Evolutionary conservation across 805 yeast genomes (phyloP).

Genomic region (Yarrowia osloensis): DNA sequence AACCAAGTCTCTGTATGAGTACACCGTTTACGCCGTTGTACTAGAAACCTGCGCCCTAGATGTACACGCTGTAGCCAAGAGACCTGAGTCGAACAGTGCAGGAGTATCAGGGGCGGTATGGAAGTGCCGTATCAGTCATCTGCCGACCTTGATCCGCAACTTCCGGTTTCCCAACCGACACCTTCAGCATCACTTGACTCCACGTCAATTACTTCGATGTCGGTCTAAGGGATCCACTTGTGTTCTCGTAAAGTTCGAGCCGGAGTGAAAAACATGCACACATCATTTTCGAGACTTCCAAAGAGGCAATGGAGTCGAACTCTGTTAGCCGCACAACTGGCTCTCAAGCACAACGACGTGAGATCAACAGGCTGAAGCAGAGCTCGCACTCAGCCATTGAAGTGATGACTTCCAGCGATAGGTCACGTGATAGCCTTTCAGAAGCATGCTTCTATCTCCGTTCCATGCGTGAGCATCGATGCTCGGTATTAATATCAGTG

Average conservation of each 20-base stretch:
- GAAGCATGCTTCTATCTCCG: too few relatives aligned
- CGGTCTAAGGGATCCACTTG: slow-evolving; percentile 1
- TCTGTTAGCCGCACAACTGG: slow-evolving; percentile 2
- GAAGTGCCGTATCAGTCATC: not conserved
- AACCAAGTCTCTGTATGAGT: too few relatives aligned
- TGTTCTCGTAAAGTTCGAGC: not conserved
- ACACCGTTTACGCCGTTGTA: not conserved
- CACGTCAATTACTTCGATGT: too few relatives aligned
- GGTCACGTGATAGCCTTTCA: too few relatives aligned
- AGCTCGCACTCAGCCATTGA: too few relatives aligned
- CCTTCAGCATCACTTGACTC: too few relatives aligned
- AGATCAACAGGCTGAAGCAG: too few relatives aligned
- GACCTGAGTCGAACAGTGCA: slow-evolving; percentile 17
- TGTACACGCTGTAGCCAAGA: not conserved
- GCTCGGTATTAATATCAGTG: too few relatives aligned
- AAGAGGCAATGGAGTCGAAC: not conserved
- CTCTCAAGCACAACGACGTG: not conserved
- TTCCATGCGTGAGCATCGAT: too few relatives aligned
- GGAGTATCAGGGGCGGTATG: too few relatives aligned
- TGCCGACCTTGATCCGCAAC: not conserved
- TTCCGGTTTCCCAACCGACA: not conserved
- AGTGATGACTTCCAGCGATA: too few relatives aligned
- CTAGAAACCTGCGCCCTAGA: not conserved
- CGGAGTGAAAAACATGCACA: not conserved
- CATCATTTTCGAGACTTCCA: not conserved